phyloP scores from a whole-genome alignment of 164 flowering plant genomes.

The grape (Vitis vinifera) region DNA sequence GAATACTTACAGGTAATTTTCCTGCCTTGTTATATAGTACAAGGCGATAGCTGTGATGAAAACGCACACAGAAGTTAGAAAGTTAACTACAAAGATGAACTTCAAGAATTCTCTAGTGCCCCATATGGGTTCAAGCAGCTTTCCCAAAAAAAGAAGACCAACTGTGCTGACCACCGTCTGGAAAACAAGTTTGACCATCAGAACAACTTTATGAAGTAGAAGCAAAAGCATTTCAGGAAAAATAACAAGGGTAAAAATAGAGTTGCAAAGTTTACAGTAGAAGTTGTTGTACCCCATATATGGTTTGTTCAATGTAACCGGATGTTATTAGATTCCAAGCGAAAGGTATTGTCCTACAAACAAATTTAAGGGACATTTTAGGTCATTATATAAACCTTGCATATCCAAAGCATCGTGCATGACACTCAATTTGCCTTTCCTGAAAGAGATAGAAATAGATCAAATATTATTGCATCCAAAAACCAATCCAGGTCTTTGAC shows the following conservation, averaged over 20 bases:
- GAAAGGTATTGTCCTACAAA: slow-evolving; percentile 91
- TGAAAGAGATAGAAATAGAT: background rate
- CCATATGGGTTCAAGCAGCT: slow-evolving; percentile 95
- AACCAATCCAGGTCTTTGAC: background rate
- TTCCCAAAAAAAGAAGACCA: slow-evolving; percentile 89
- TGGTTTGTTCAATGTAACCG: slow-evolving; percentile 80
- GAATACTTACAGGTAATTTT: slow-evolving; percentile 84
- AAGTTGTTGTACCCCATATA: slow-evolving; percentile 65
- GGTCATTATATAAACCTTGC: background rate
- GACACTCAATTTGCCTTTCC: background rate
- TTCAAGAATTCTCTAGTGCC: slow-evolving; percentile 94
- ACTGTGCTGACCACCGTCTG: slow-evolving; percentile 66
- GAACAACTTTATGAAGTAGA: background rate
- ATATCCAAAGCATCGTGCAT: background rate
- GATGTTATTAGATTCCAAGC: slow-evolving; percentile 96
- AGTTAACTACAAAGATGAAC: slow-evolving; percentile 84
- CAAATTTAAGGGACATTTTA: slow-evolving; percentile 6
- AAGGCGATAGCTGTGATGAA: slow-evolving; percentile 84
- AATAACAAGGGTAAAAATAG: background rate
- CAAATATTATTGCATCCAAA: background rate
- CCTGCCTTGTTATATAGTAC: slow-evolving; percentile 79
- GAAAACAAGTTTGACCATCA: slow-evolving; percentile 19
- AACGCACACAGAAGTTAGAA: slow-evolving; percentile 72
- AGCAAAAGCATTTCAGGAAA: background rate
- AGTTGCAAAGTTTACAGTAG: background rate